Conservation (phyloP, 2,329 filamentous ascomycete species). For the Colletotrichum sp. region DNA sequence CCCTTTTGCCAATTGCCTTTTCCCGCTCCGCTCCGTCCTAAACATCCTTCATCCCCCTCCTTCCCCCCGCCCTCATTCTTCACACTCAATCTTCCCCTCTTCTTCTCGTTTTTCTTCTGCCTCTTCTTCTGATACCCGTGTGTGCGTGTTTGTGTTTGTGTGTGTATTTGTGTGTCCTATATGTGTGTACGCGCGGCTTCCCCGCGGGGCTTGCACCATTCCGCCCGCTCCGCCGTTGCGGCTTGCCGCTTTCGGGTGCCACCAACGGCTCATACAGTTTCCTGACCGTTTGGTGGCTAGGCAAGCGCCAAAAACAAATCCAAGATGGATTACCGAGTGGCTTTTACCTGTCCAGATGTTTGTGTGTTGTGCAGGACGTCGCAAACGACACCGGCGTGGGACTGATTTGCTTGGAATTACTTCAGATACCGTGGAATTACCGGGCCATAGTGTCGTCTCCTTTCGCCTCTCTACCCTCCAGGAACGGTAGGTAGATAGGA, state of each 20-base stretch:
- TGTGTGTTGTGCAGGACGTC: neutral
- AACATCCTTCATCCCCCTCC: neutral
- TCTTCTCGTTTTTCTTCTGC: neutral
- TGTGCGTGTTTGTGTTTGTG: neutral
- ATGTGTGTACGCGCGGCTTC: neutral
- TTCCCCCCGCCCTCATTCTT: neutral
- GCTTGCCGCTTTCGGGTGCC: neutral
- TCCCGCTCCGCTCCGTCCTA: neutral
- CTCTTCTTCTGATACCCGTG: neutral
- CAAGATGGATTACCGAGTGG: neutral
- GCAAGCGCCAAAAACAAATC: conserved; percentile 8
- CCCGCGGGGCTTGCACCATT: neutral
- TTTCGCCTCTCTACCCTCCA: neutral
- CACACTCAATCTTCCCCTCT: neutral
- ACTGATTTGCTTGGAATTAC: neutral
- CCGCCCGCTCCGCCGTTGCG: neutral
- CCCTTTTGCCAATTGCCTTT: neutral
- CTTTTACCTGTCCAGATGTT: neutral
- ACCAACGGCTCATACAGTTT: neutral
- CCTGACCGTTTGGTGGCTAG: neutral
- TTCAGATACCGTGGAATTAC: neutral
- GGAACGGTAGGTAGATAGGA: neutral
- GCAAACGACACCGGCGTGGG: neutral
- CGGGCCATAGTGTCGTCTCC: neutral
- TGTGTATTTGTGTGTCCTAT: neutral